Conservation (phyloP, 2,329 filamentous ascomycete genomes). For the Fusarium dimerum region DNA sequence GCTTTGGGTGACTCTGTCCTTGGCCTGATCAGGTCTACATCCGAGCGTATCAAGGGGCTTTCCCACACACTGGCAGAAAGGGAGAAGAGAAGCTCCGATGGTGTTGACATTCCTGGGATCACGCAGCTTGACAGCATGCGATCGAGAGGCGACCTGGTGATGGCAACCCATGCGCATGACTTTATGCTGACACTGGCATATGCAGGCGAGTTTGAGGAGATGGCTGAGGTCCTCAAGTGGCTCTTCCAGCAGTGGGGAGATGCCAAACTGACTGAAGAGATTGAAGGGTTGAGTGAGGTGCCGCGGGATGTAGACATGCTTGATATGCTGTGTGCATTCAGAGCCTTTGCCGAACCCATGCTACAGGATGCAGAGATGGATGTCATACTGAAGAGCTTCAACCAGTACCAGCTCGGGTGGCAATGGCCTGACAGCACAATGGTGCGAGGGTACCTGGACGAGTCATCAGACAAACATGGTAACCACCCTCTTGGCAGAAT, state of each 20-base stretch:
- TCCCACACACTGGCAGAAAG: conserved; percentile 26
- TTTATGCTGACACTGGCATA: conserved; percentile 66
- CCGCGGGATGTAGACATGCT: conserved; percentile 36
- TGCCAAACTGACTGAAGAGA: conserved; percentile 35
- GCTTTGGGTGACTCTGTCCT: conserved; percentile 6
- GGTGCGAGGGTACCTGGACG: conserved; percentile 36
- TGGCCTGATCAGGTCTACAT: conserved; percentile 20
- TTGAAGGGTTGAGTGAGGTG: conserved; percentile 37
- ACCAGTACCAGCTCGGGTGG: conserved; percentile 28
- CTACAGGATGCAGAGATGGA: conserved; percentile 35
- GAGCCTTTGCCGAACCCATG: conserved; percentile 47
- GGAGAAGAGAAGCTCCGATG: conserved; percentile 26
- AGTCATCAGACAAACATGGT: conserved; percentile 25
- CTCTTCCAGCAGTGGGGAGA: conserved; percentile 50
- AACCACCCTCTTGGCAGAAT: conserved; percentile 27
- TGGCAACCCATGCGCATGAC: conserved; percentile 47
- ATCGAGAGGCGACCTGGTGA: conserved; percentile 35
- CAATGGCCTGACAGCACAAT: conserved; percentile 43
- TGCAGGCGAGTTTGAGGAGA: conserved; percentile 58
- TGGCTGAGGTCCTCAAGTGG: conserved; percentile 61
- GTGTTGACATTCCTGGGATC: conserved; percentile 20
- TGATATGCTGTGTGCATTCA: conserved; percentile 48
- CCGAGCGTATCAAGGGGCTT: conserved; percentile 27
- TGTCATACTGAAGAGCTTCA: conserved; percentile 32
- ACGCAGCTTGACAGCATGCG: conserved; percentile 36